These are phyloP conservation scores for Ophiostoma quercus DNA, from an alignment of 2,329 filamentous ascomycete species.

Conservation along the genomic window DNA sequence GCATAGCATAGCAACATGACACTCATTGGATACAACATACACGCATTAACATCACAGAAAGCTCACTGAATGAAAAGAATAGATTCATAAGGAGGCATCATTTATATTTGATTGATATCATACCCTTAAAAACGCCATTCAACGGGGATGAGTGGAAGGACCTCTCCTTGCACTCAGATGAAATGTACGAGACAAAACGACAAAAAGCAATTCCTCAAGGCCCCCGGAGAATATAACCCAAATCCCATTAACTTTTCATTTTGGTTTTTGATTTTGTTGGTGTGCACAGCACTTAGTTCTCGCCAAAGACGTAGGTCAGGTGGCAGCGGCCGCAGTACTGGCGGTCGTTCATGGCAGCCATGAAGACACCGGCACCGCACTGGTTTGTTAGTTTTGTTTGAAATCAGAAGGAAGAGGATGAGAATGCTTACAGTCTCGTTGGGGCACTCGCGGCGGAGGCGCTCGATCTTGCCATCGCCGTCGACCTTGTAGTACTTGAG, in stretches of 20 bases:
- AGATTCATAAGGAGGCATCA: slow-evolving; percentile 13
- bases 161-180: slow-evolving; percentile 24
- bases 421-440: slow-evolving; percentile 65
- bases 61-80: slow-evolving; percentile 14
- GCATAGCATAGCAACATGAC: neutral
- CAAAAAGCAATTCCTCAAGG: slow-evolving; percentile 23
- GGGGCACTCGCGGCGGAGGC: slow-evolving; percentile 96
- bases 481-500: slow-evolving; percentile 99
- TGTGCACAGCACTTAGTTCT: slow-evolving; percentile 43
- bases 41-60: neutral
- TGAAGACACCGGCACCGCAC: slow-evolving; percentile 99
- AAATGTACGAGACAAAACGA: slow-evolving; percentile 26
- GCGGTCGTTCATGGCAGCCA: slow-evolving; percentile 99
- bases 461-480: slow-evolving; percentile 99
- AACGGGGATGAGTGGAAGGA: slow-evolving; percentile 21
- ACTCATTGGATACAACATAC: neutral
- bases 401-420: rapidly evolving
- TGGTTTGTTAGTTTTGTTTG: slow-evolving; percentile 35
- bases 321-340: slow-evolving; percentile 86
- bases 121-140: slow-evolving; percentile 22
- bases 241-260: slow-evolving; percentile 9
- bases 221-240: slow-evolving; percentile 28
- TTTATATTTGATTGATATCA: slow-evolving; percentile 17
- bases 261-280: slow-evolving; percentile 7
- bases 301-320: slow-evolving; percentile 68